These are phyloP conservation scores for Atractiella rhizophila DNA, from an alignment of 768 basidiomycete species.

Conservation along the genomic window DNA sequence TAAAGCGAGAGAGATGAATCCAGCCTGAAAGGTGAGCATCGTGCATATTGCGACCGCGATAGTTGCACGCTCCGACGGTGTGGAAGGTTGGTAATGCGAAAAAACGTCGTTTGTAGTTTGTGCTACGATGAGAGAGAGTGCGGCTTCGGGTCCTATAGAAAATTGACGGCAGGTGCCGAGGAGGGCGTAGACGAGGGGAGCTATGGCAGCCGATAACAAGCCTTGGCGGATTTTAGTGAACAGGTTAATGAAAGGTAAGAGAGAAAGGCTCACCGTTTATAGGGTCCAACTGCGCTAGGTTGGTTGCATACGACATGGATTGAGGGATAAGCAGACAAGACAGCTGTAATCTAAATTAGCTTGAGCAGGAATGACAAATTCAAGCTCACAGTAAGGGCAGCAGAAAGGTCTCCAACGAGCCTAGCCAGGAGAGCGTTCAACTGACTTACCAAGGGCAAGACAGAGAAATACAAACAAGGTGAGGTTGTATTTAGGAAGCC, in stretches of 20 bases:
- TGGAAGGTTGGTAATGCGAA: not conserved
- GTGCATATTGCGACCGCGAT: conserved; percentile 3
- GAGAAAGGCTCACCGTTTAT: conserved; percentile 7
- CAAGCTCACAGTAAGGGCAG: conserved; percentile 11
- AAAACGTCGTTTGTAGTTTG: conserved; percentile 5
- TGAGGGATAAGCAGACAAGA: conserved; percentile 15
- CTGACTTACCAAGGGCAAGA: too few species aligned
- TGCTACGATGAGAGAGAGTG: conserved; percentile 12
- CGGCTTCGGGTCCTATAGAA: conserved; percentile 16
- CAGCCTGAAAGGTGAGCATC: conserved; percentile 5
- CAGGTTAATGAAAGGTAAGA: not conserved
- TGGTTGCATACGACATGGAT: conserved; percentile 15
- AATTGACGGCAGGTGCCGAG: conserved; percentile 17
- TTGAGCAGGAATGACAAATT: not conserved
- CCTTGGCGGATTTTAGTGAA: conserved; percentile 1
- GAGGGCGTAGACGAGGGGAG: conserved; percentile 13
- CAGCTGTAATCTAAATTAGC: not conserved
- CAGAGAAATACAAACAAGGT: too few species aligned
- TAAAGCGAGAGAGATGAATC: conserved; percentile 2
- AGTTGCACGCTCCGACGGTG: not conserved
- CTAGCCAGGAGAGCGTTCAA: too few species aligned
- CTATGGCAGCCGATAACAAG: conserved; percentile 14
- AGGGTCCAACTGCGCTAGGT: conserved; percentile 12
- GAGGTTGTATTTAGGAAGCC: too few species aligned
- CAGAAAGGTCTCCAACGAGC: conserved; percentile 11